A percentile compares a stretch with the other conserved stretches of the same genome.
phyloP scores from a whole-genome alignment of 768 basidiomycete genomes.

The Mycena filopes region DNA sequence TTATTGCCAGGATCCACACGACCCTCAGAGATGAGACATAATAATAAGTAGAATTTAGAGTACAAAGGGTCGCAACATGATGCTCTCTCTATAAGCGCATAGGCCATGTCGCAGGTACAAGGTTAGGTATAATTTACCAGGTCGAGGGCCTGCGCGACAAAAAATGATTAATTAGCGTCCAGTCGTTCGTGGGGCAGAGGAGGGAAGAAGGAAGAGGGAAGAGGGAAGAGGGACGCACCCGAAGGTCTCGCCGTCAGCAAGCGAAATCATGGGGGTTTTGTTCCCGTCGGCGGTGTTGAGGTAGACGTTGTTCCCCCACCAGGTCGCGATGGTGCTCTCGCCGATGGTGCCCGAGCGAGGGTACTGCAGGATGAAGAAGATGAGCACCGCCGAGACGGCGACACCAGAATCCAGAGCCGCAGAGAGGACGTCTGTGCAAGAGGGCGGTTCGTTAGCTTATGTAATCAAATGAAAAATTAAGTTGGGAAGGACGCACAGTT shows the following conservation, averaged over 20 bases:
- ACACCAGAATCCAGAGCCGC: conserved; percentile 66
- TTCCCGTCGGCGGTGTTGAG: conserved; percentile 29
- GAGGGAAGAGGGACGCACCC: background rate
- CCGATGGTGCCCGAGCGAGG: conserved; percentile 58
- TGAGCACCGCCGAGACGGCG: conserved; percentile 55
- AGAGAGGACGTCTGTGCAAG: conserved; percentile 45
- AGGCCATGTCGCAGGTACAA: background rate
- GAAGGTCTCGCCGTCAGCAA: conserved; percentile 31
- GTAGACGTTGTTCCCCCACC: conserved; percentile 64
- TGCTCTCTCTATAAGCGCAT: background rate
- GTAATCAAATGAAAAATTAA: too few species aligned
- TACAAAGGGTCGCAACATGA: conserved; percentile 12
- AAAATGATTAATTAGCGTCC: background rate
- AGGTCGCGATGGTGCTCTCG: conserved; percentile 48
- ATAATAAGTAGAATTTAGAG: conserved; percentile 15
- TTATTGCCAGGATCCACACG: background rate
- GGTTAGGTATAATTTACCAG: conserved; percentile 3
- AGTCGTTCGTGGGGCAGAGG: too few species aligned
- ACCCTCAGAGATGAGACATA: background rate
- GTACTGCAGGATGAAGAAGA: conserved; percentile 63
- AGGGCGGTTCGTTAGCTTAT: background rate
- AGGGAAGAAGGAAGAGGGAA: background rate
- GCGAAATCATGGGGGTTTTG: conserved; percentile 12
- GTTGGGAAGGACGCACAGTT: conserved; percentile 53
- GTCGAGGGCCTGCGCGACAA: background rate